Conservation (phyloP, 495 filamentous ascomycete genomes). For the Penicillium fimorum region DNA sequence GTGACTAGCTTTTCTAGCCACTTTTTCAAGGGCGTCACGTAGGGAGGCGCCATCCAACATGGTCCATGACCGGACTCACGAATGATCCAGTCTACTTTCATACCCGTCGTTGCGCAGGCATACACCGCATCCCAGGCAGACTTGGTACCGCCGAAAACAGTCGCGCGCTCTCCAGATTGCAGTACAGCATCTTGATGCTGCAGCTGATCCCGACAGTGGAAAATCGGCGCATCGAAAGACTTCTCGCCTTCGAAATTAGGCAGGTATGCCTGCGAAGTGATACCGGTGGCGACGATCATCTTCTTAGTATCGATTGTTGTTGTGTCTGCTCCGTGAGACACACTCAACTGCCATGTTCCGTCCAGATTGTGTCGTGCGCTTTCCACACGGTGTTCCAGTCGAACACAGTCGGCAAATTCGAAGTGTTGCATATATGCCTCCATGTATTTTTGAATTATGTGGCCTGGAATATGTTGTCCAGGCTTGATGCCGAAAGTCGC, state of each 20-base stretch:
- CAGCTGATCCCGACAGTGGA: conserved; percentile 62
- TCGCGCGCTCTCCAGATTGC: conserved; percentile 40
- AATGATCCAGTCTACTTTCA: conserved; percentile 76
- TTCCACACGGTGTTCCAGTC: conserved; percentile 51
- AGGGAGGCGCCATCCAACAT: conserved; percentile 65
- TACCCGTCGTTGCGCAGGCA: conserved; percentile 59
- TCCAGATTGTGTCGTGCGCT: conserved; percentile 46
- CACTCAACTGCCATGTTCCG: conserved; percentile 42
- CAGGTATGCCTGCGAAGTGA: conserved; percentile 61
- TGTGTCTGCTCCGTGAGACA: conserved; percentile 14
- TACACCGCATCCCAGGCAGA: conserved; percentile 78
- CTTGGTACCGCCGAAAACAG: conserved; percentile 71
- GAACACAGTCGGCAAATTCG: conserved; percentile 52
- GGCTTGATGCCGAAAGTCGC: conserved; percentile 56
- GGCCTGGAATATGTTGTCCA: conserved; percentile 67
- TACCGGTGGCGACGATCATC: conserved; percentile 68
- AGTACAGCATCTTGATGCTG: conserved; percentile 38
- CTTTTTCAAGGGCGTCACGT: conserved; percentile 58
- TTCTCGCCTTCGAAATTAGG: conserved; percentile 50
- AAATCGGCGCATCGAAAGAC: conserved; percentile 54
- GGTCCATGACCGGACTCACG: conserved; percentile 74
- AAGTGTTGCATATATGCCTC: conserved; percentile 60
- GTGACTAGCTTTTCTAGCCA: conserved; percentile 65
- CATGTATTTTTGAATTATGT: conserved; percentile 65
- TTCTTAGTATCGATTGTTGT: conserved; percentile 49